Conservation (phyloP, 106 monocot species). For the Gastrodia elata region DNA sequence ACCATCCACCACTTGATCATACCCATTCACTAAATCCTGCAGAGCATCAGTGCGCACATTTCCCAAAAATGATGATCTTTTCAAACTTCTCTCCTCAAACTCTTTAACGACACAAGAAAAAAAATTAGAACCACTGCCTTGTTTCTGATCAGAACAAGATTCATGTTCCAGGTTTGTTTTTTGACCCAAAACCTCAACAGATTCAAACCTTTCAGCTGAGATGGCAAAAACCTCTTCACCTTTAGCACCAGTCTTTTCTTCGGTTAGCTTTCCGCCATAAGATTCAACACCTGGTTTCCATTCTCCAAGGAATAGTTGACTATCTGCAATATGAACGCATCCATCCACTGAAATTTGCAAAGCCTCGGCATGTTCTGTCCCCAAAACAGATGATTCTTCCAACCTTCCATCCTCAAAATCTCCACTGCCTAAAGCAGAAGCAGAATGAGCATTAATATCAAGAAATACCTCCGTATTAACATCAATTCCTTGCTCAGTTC, state of each 20-base stretch:
- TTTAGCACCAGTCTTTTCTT: background rate
- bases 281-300: background rate
- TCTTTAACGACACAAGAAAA: background rate
- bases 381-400: conserved; percentile 1
- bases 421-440: background rate
- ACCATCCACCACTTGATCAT: conserved; percentile 2
- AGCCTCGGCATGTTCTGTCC: background rate
- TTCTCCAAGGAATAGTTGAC: background rate
- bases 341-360: background rate
- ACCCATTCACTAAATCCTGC: background rate
- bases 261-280: background rate
- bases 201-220: conserved; percentile 4
- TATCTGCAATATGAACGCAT: background rate
- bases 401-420: background rate
- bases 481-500: background rate
- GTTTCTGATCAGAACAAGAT: background rate
- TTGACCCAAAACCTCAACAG: background rate
- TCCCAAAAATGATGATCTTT: background rate
- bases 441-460: background rate
- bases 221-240: background rate
- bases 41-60: background rate
- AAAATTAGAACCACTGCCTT: background rate
- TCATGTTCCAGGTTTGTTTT: background rate
- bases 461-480: background rate
- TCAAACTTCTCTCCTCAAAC: background rate